These are phyloP conservation scores for Acorus calamus DNA, from an alignment of 106 monocot genomes.

Conservation along the genomic window DNA sequence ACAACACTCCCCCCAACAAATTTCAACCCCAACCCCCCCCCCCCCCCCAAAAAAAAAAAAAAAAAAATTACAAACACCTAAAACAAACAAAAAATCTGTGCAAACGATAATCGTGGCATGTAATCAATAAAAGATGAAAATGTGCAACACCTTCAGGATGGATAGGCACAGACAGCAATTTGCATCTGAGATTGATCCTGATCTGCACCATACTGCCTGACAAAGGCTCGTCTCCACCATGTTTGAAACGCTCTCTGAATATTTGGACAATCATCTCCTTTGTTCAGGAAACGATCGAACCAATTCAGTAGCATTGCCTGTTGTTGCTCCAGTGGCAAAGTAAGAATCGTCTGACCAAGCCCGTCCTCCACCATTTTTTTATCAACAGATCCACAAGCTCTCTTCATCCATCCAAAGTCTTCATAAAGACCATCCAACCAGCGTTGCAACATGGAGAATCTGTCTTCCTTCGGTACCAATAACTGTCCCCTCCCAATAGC, in stretches of 20 bases:
- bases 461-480: conserved; percentile 20
- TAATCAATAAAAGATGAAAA: too few relatives aligned
- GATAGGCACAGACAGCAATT: conserved; percentile 14
- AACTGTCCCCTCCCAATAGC: conserved; percentile 30
- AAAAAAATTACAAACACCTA: too few relatives aligned
- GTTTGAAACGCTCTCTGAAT: conserved; percentile 32
- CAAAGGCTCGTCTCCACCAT: conserved; percentile 45
- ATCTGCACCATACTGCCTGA: conserved; percentile 6
- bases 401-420: conserved; percentile 42
- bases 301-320: conserved; percentile 31
- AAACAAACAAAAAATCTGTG: too few relatives aligned
- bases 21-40: too few relatives aligned
- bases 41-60: too few relatives aligned
- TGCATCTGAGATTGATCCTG: conserved; percentile 19
- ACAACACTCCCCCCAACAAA: too few relatives aligned
- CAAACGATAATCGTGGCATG: too few relatives aligned
- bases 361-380: conserved; percentile 34
- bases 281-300: conserved; percentile 35
- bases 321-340: conserved; percentile 34
- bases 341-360: conserved; percentile 26
- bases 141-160: not conserved
- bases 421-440: conserved; percentile 38
- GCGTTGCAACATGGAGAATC: conserved; percentile 13
- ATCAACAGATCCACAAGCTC: conserved; percentile 17
- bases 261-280: conserved; percentile 43